Conservation (phyloP, 2,329 filamentous ascomycete genomes). For the Aschersonia sp. region DNA sequence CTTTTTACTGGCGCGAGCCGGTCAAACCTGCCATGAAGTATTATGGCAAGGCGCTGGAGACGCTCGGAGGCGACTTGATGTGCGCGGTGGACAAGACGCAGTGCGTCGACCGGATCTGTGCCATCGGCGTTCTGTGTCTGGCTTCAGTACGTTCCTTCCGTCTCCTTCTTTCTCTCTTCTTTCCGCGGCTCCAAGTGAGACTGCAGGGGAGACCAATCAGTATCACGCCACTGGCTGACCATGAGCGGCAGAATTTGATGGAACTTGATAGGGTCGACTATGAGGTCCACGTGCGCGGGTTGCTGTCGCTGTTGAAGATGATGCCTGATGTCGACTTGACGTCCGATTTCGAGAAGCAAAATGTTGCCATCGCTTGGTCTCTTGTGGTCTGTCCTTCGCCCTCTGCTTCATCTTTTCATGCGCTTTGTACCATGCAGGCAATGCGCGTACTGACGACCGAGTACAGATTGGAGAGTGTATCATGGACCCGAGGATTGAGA, state of each 20-base stretch:
- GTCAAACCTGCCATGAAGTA: not conserved
- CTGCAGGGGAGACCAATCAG: too few relatives aligned
- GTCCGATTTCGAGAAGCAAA: not conserved
- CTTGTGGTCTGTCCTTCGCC: not conserved
- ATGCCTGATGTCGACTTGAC: not conserved
- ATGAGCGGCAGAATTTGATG: not conserved
- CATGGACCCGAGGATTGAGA: slow-evolving; percentile 1
- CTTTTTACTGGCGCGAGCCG: not conserved
- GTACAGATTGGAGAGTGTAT: slow-evolving; percentile 2
- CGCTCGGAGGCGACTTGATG: not conserved
- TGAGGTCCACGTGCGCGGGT: slow-evolving; percentile 1
- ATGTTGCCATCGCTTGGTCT: not conserved
- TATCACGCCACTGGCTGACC: not conserved
- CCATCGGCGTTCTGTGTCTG: not conserved
- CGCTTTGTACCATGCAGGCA: not conserved
- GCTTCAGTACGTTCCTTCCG: not conserved
- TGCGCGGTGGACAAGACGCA: not conserved
- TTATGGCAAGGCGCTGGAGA: not conserved
- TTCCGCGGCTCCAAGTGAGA: too few relatives aligned
- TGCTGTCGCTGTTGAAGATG: not conserved
- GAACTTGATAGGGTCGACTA: not conserved
- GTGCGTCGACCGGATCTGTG: not conserved
- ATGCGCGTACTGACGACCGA: not conserved
- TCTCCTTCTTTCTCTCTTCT: not conserved
- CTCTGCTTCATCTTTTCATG: not conserved